A percentile compares a stretch with the other conserved stretches of the same genome.
These are phyloP conservation scores for Tolypocladium amazonense DNA, from an alignment of 2,329 filamentous ascomycete genomes.

Conservation along the genomic window DNA sequence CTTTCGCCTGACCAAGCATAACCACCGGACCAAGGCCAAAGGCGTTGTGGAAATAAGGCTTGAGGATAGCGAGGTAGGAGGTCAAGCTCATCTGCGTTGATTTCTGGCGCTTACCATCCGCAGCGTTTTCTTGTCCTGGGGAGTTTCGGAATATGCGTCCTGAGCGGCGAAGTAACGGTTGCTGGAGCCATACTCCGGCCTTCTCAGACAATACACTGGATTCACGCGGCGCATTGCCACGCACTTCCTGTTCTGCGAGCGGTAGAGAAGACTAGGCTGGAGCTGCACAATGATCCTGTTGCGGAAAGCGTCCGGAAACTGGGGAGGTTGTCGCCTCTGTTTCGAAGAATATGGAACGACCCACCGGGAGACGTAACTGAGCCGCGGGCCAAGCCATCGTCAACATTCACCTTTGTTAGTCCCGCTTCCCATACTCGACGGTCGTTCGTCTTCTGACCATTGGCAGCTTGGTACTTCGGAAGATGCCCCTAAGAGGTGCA, in stretches of 20 bases:
- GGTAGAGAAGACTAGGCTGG: conserved; percentile 35
- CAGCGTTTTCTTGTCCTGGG: conserved; percentile 56
- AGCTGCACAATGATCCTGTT: conserved; percentile 44
- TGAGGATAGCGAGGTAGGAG: conserved; percentile 36
- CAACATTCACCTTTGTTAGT: conserved; percentile 41
- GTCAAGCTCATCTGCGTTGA: background rate
- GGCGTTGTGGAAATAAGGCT: conserved; percentile 32
- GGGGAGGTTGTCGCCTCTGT: conserved; percentile 53
- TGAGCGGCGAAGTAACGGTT: conserved; percentile 51
- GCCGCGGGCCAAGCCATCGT: conserved; percentile 7
- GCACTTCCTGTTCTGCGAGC: conserved; percentile 57
- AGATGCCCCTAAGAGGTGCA: conserved; percentile 37
- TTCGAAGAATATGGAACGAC: conserved; percentile 55
- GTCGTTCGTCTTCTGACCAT: conserved; percentile 8
- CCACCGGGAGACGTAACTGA: conserved; percentile 11
- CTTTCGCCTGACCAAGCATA: conserved; percentile 34
- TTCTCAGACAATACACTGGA: conserved; percentile 36
- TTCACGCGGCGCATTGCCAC: conserved; percentile 59
- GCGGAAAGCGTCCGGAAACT: conserved; percentile 40
- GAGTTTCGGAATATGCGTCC: conserved; percentile 54
- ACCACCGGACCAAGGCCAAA: conserved; percentile 25
- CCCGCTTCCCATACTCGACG: too few species aligned
- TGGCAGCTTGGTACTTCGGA: conserved; percentile 41
- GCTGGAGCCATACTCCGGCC: conserved; percentile 51
- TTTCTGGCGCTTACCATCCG: conserved; percentile 7